These are phyloP conservation scores for Plantago coronopus DNA, from an alignment of 305 asterid species.

Conservation along the genomic window DNA sequence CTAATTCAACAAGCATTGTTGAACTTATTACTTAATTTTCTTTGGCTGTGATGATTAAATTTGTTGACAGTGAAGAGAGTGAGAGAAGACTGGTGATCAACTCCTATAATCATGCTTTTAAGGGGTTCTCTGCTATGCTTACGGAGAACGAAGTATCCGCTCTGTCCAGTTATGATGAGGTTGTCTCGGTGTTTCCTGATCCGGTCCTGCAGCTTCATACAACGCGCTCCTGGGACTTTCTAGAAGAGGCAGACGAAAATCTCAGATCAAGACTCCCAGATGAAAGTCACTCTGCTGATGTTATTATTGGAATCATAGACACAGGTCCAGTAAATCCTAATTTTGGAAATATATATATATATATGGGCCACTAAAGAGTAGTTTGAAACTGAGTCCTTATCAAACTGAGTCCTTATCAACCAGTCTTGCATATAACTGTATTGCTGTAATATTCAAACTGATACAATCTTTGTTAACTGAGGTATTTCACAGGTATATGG, in stretches of 20 bases:
- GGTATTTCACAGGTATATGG: slow-evolving; percentile 60
- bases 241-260: slow-evolving; percentile 38
- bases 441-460: background rate
- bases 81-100: slow-evolving; percentile 34
- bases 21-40: background rate
- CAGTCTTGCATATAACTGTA: background rate
- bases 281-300: slow-evolving; percentile 37
- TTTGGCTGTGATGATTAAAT: background rate
- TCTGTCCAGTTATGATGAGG: slow-evolving; percentile 48
- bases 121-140: slow-evolving; percentile 68
- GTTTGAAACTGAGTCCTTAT: no score
- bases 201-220: slow-evolving; percentile 57
- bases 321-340: slow-evolving; percentile 39
- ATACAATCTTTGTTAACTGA: background rate
- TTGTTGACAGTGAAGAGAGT: slow-evolving; percentile 39
- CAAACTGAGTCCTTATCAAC: background rate
- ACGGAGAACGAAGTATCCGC: slow-evolving; percentile 56
- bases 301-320: slow-evolving; percentile 66
- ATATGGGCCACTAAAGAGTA: no score
- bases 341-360: background rate
- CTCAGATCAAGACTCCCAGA: slow-evolving; percentile 30
- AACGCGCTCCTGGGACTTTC: slow-evolving; percentile 74
- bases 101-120: slow-evolving; percentile 56
- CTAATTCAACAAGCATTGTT: background rate
- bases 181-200: slow-evolving; percentile 67